These are phyloP conservation scores for Blastocystis sp. DNA, from an alignment of 352 stramenopile species.

Conservation along the genomic window DNA sequence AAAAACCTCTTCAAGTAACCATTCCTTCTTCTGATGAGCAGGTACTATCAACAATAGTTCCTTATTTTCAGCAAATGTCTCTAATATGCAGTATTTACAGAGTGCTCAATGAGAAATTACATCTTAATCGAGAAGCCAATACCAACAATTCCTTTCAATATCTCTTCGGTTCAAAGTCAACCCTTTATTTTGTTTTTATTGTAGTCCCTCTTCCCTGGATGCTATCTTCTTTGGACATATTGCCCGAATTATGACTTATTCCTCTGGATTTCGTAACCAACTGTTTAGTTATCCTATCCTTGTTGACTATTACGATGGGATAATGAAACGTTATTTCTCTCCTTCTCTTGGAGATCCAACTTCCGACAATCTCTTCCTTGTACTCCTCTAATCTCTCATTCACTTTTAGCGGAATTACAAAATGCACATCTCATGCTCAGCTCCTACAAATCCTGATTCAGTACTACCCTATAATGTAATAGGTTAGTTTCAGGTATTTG, in stretches of 20 bases:
- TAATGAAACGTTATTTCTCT: constrained; percentile 61
- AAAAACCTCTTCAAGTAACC: background rate
- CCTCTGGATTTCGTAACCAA: background rate
- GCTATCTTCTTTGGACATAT: constrained; percentile 44
- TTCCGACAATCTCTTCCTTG: constrained; percentile 24
- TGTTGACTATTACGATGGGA: constrained; percentile 18
- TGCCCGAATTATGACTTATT: constrained; percentile 20
- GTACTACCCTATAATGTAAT: background rate
- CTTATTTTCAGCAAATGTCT: background rate
- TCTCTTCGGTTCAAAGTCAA: constrained; percentile 8
- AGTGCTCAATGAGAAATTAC: constrained; percentile 44
- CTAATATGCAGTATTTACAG: constrained; percentile 42
- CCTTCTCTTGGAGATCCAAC: background rate
- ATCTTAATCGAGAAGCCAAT: background rate
- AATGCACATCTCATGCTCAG: constrained; percentile 25
- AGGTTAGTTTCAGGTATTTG: too few relatives aligned
- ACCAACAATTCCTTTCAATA: background rate
- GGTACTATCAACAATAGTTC: background rate
- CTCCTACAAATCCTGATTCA: background rate
- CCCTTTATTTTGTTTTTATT: background rate
- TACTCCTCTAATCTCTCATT: background rate
- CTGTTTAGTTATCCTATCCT: constrained; percentile 1
- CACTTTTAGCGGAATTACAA: background rate
- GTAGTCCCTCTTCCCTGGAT: constrained; percentile 16
- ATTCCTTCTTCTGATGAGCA: background rate